Base-by-base conservation (phyloP, 345 rosid genomes). In the Orychophragmus violaceus region DNA sequence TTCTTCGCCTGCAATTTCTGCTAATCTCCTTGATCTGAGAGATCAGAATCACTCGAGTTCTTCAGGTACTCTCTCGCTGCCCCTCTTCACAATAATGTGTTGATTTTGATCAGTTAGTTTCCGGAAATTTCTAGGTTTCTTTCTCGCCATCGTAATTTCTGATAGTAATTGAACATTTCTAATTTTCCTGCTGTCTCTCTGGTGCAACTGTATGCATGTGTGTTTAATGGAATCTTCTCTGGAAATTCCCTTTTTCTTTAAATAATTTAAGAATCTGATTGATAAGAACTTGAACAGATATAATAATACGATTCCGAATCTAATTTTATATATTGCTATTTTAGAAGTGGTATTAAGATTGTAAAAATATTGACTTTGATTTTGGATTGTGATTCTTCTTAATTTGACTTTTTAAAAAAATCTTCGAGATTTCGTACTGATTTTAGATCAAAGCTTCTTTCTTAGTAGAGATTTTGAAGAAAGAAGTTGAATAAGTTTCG, bases 161-260 rank as follows among this genome's bases (percentile, higher is more conserved):
- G 9, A 18, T n/a, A 42, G 22, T 59, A 17, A 29, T 8, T 69
- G 4, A 27, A 37, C 23, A 16, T 35, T n/a, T n/a, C 50, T 36
- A 2, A 12, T 58, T 46, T 33, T 25, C 22, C 36, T 36, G 52
- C 39, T 41, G 55, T 62, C 11, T 48, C 3, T 63, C 46, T 29
- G 65, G 71, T 72, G 66, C 64, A 64, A 57, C 64, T 65, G 1
- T 39, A 14, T 65, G 71, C 61, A 72, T 72, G 71, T 48, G 30
- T 33, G 17, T 54, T 32, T 30, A 8, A 1, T 54, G 41, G 56
- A 54, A 45, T 71, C 37, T 53, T 23, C 27, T 53, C 46, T 62
- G 28, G 24, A 49, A 50, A n/a, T 33, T 51, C 8, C 5, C 16
- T 41, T 13, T 44, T 45, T 17, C 7, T n/a, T 8, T 39, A 16